phyloP scores from a whole-genome alignment of 2,329 filamentous ascomycete species.

The Xylaria sp. region DNA sequence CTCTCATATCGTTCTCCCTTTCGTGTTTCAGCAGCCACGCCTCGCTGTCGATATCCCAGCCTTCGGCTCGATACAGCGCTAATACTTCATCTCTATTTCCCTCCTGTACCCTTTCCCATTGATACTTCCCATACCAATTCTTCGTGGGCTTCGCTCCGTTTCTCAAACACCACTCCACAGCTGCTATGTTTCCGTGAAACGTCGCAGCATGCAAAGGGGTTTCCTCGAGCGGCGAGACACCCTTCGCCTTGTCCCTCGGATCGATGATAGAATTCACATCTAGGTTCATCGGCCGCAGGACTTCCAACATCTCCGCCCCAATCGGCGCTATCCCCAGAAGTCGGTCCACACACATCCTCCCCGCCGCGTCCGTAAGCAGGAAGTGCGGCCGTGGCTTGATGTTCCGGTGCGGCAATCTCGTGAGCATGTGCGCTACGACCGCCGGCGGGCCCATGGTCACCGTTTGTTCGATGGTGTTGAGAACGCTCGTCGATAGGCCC shows the following conservation, averaged over 20 bases:
- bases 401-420: neutral
- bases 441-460: slow-evolving; percentile 5
- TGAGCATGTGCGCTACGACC: slow-evolving; percentile 11
- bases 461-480: slow-evolving; percentile 5
- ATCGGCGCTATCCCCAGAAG: neutral
- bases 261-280: slow-evolving; percentile 13
- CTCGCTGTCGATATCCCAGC: slow-evolving; percentile 3
- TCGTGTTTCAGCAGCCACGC: neutral
- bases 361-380: slow-evolving; percentile 3
- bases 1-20: neutral
- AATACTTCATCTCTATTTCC: neutral
- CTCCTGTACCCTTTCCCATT: slow-evolving; percentile 2
- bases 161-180: slow-evolving; percentile 1
- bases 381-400: slow-evolving; percentile 18
- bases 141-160: slow-evolving; percentile 6
- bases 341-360: neutral
- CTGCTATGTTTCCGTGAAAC: neutral
- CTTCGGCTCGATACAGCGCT: neutral
- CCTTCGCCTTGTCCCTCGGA: slow-evolving; percentile 2
- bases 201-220: slow-evolving; percentile 12
- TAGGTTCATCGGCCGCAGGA: slow-evolving; percentile 3
- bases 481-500: neutral
- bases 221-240: slow-evolving; percentile 4
- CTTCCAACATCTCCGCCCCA: neutral
- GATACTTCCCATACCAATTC: slow-evolving; percentile 1